Evolutionary conservation across 345 rosid species (phyloP).

Genomic region (Populus ilicifolia): DNA sequence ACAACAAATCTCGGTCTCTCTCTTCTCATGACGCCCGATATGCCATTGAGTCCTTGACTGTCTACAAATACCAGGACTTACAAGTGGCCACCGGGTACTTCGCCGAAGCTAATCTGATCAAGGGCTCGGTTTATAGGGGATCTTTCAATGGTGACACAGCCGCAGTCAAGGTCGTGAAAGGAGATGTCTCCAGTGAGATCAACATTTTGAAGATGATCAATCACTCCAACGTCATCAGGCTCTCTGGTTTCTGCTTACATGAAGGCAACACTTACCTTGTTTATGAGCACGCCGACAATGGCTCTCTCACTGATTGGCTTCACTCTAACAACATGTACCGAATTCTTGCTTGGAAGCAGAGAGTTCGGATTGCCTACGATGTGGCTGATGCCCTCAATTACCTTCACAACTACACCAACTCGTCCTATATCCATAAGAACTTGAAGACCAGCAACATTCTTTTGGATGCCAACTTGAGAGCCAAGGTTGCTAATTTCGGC

Average conservation of each 20-base stretch:
- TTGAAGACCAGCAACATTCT: slow-evolving; percentile 76
- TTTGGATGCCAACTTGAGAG: slow-evolving; percentile 62
- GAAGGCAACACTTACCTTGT: slow-evolving; percentile 78
- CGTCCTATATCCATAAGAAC: slow-evolving; percentile 78
- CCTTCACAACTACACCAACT: slow-evolving; percentile 70
- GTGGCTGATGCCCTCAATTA: slow-evolving; percentile 77
- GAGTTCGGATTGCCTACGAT: slow-evolving; percentile 67
- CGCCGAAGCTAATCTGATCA: slow-evolving; percentile 52
- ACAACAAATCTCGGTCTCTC: slow-evolving; percentile 38
- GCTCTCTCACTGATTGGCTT: slow-evolving; percentile 65
- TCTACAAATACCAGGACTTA: slow-evolving; percentile 58
- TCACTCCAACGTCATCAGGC: slow-evolving; percentile 73
- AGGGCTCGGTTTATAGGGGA: slow-evolving; percentile 66
- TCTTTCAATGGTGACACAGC: slow-evolving; percentile 66
- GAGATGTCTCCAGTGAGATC: slow-evolving; percentile 73
- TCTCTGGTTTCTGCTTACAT: slow-evolving; percentile 78
- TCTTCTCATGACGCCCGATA: slow-evolving; percentile 42
- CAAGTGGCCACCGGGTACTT: slow-evolving; percentile 55
- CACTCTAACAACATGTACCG: slow-evolving; percentile 29
- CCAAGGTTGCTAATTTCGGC: slow-evolving; percentile 76
- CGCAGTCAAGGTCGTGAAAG: slow-evolving; percentile 77
- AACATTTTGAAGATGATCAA: slow-evolving; percentile 71
- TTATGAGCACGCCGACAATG: slow-evolving; percentile 66
- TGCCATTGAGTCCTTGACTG: slow-evolving; percentile 59
- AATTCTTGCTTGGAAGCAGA: slow-evolving; percentile 70